These are phyloP conservation scores for Choiromyces venosus DNA, from an alignment of 495 filamentous ascomycete genomes.

Conservation along the genomic window DNA sequence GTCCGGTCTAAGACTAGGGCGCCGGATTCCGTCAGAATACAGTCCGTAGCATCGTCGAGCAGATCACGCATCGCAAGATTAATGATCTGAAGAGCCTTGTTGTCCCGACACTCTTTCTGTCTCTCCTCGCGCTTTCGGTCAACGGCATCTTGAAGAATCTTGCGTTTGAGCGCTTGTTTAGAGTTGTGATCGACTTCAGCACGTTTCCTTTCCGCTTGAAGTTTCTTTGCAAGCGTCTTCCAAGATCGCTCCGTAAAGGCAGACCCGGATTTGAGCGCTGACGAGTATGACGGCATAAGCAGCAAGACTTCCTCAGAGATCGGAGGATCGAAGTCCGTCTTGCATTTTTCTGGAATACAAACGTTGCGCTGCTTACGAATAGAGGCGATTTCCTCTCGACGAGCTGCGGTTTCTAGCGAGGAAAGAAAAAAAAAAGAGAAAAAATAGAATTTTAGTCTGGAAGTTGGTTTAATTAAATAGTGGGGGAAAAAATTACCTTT, in stretches of 20 bases:
- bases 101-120: constrained; percentile 12
- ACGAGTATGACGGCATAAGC: constrained; percentile 31
- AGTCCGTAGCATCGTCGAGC: constrained; percentile 20
- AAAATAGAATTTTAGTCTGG: constrained; percentile 16
- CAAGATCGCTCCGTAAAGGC: constrained; percentile 30
- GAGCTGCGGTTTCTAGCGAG: constrained; percentile 26
- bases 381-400: constrained; percentile 29
- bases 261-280: constrained; percentile 28
- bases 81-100: constrained; percentile 17
- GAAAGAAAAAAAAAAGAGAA: constrained; percentile 13
- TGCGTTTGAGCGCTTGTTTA: constrained; percentile 15
- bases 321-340: constrained; percentile 26
- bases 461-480: not conserved
- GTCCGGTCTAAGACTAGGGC: constrained; percentile 7
- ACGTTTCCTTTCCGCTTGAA: constrained; percentile 13
- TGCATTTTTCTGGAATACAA: constrained; percentile 34
- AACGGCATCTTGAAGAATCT: constrained; percentile 7
- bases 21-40: constrained; percentile 21
- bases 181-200: constrained; percentile 23
- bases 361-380: constrained; percentile 31
- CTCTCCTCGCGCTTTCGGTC: not conserved
- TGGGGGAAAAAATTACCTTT: constrained; percentile 12
- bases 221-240: constrained; percentile 34
- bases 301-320: constrained; percentile 31
- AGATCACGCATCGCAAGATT: constrained; percentile 23